phyloP scores from a whole-genome alignment of 176 grass and related monocot species.

The Ampelocalamus luodianensis region DNA sequence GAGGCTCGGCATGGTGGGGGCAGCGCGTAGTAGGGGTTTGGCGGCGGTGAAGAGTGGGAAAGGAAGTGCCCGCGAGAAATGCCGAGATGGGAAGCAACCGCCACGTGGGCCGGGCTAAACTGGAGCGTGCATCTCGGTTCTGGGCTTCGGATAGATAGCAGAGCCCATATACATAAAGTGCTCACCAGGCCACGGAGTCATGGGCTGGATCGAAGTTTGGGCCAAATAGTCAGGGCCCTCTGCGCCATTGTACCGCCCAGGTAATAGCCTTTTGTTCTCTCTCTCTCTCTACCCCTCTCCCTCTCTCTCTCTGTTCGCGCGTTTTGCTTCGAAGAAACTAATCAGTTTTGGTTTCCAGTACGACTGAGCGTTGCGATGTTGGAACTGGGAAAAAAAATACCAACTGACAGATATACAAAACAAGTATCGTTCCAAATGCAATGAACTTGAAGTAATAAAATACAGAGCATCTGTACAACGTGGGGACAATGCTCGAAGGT shows the following conservation, averaged over 20 bases:
- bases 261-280: too few relatives aligned
- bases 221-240: too few relatives aligned
- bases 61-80: slow-evolving; percentile 21
- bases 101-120: neutral
- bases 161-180: too few relatives aligned
- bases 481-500: neutral
- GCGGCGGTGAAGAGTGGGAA: slow-evolving; percentile 20
- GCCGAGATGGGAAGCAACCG: slow-evolving; percentile 24
- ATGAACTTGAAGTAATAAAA: neutral
- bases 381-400: neutral
- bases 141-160: neutral
- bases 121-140: neutral
- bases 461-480: neutral
- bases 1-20: slow-evolving; percentile 46
- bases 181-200: too few relatives aligned
- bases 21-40: slow-evolving; percentile 42
- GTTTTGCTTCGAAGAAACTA: too few relatives aligned
- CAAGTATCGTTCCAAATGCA: neutral
- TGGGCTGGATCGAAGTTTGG: too few relatives aligned
- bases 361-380: neutral
- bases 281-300: too few relatives aligned
- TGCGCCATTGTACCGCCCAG: too few relatives aligned
- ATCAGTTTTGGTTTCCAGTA: too few relatives aligned
- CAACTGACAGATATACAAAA: neutral
- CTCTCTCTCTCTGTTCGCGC: too few relatives aligned